Conservation (phyloP, 129 eudicot species). For the Artemisia tridentata region DNA sequence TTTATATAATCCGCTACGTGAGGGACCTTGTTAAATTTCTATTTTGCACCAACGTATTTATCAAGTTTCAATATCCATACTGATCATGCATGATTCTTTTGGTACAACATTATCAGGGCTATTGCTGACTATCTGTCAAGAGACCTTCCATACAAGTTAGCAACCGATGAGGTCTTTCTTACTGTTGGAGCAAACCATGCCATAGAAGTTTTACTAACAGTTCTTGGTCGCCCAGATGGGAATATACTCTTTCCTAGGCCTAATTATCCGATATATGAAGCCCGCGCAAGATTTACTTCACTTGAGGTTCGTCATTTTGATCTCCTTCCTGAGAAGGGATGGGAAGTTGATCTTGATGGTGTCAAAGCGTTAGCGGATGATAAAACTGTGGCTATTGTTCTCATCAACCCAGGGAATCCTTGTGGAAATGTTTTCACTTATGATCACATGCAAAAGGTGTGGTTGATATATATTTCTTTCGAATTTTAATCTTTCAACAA, state of each 20-base stretch:
- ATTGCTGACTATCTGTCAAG: conserved; percentile 53
- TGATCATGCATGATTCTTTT: neutral
- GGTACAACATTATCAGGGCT: conserved; percentile 31
- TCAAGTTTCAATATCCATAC: too few species aligned
- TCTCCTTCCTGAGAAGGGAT: conserved; percentile 55
- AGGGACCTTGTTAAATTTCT: too few species aligned
- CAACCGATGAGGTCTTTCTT: conserved; percentile 42
- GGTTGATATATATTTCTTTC: neutral
- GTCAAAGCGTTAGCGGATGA: conserved; percentile 47
- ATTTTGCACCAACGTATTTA: too few species aligned
- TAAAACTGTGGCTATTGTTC: conserved; percentile 54
- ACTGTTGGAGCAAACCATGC: conserved; percentile 58
- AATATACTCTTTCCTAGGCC: conserved; percentile 58
- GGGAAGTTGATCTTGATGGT: conserved; percentile 62
- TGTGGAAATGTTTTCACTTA: conserved; percentile 56
- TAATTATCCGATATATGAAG: conserved; percentile 52
- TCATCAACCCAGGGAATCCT: conserved; percentile 67
- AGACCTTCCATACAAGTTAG: conserved; percentile 51
- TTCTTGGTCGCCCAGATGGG: conserved; percentile 49
- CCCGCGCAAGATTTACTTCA: conserved; percentile 34
- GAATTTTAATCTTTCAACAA: neutral
- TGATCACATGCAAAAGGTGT: conserved; percentile 47
- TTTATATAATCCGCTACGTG: too few species aligned
- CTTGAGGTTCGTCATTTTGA: conserved; percentile 52
- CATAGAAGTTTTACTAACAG: conserved; percentile 40